Base-by-base conservation (phyloP, 305 asterid genomes). In the Plantago lanceolata region DNA sequence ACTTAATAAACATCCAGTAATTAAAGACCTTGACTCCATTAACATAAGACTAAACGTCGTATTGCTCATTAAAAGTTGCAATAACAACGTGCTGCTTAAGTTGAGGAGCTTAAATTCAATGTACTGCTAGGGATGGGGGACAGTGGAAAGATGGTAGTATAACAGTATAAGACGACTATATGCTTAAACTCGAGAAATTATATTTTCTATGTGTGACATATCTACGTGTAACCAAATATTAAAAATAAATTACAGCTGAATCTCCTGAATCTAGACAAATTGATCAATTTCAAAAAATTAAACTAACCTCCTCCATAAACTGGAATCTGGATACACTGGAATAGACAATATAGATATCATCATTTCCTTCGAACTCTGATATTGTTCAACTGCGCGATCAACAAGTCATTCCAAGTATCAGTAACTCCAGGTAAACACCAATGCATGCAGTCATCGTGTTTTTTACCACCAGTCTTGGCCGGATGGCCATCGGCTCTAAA, bases 351-450 rank as follows among this genome's bases (percentile, higher is more conserved):
- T n/a, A 56, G 40, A 13, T 19, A 55, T 50, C 9, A 19, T 49
- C 9, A 19, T 49, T 51, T 64, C 63, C 67, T 73, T 35, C 67
- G 67, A 69, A 47, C 53, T 49, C 75, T 64, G 17, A 77, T 28
- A 72, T 61, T 78, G 70, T 66, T 71, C 56, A 89, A 59, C 59
- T 79, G 88, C 57, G 89, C 78, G 26, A 84, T 54, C 68, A 89
- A 78, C 76, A 87, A 74, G 82, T 93, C 97, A 58, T 84, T 93
- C 96, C 99, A 93, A n/a, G 85, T 85, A 80, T 93, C 96, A 18
- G 96, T 84, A 24, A 89, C 80, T 63, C 99, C 97, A 0, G 99
- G 99, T 72, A 87, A 80, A 79, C 97, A 93, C 95, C 99, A 89
- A 65, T 89, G 99, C 99, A 93, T 87, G 81, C 99, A 89, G 69